Evolutionary conservation across 345 rosid species (phyloP).

Genomic region (Citrus medica): DNA sequence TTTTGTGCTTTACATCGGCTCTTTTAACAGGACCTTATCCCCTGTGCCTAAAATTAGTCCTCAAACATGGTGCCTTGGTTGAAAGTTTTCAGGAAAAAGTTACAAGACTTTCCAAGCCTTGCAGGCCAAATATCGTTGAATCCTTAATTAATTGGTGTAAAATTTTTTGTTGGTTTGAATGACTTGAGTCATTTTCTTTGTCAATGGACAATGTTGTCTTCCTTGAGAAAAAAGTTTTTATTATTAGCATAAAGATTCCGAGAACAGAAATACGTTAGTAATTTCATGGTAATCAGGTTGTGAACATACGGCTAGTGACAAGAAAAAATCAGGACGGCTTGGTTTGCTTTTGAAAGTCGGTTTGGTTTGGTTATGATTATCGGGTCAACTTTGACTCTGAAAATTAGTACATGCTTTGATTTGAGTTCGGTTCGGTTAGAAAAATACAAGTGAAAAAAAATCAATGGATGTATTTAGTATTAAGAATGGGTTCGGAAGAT

Average conservation of each 20-base stretch:
- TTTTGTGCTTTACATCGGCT: background rate
- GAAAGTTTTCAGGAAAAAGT: background rate
- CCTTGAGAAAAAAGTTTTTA: background rate
- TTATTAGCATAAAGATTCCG: background rate
- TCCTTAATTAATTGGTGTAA: background rate
- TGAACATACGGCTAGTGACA: background rate
- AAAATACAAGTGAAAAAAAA: no score
- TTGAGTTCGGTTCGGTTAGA: no score
- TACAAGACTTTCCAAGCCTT: background rate
- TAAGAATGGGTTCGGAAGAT: no score
- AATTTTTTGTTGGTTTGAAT: background rate
- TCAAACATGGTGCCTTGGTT: background rate
- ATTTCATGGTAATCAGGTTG: background rate
- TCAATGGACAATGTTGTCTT: background rate
- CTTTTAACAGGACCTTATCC: background rate
- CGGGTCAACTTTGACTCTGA: no score
- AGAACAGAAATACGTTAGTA: background rate
- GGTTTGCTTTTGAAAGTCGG: background rate
- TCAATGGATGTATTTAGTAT: no score
- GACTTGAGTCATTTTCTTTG: background rate
- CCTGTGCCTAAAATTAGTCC: background rate
- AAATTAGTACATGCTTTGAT: no score
- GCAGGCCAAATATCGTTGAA: background rate
- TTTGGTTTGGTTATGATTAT: no score
- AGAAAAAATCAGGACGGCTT: background rate